Evolutionary conservation across 2,329 filamentous ascomycete genomes (phyloP), one percentile per base, ranked within the genome.

Genomic region (Cyclaneusma minus): DNA sequence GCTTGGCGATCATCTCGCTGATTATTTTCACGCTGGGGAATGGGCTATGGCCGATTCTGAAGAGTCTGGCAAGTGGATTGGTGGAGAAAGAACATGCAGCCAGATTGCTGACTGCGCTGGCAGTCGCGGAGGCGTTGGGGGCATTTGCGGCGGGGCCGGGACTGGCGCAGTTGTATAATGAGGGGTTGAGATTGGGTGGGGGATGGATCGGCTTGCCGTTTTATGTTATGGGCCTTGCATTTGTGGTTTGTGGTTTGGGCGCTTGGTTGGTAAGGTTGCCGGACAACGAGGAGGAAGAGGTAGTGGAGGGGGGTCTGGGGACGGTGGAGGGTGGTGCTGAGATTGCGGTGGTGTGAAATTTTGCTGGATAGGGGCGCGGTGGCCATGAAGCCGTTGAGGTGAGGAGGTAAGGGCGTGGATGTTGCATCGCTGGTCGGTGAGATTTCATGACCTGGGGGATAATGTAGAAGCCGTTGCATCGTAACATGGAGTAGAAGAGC

Each of bases 141-240:
- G 24, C 32, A 3, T 24, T 47, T 10, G 16, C 32, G 20, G 35
- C 37, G 5, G 36, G 41, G 1, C 44, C 44, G 3, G 25, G 23
- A 5, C 16, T 45, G 3, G 41, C 39, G 5, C 28, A 13, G 5
- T 20, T 44, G 1, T 47, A 39, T 31, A 35, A 36, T 2, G 11
- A 36, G 7, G 44, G 43, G 0, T 21, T 47, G 27, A 29, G 34
- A 13, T 33, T 23, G 31, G 37, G 29, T 34, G 28, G 35, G n/a
- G 15, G 24, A 5, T 46, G 42, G 43, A 29, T 36, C 7, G 41
- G 37, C 7, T 22, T 46, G 12, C 44, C 44, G n/a, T 47, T 38
- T 30, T 35, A 34, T 22, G 23, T 14, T 11, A 21, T 42, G 5
- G 28, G 31, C 3, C 10, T 35, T 7, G 33, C 42, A 8, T 32